Evolutionary conservation across 1,139 yeast genomes (phyloP).

Genomic region (Suhomyces wounanorum): DNA sequence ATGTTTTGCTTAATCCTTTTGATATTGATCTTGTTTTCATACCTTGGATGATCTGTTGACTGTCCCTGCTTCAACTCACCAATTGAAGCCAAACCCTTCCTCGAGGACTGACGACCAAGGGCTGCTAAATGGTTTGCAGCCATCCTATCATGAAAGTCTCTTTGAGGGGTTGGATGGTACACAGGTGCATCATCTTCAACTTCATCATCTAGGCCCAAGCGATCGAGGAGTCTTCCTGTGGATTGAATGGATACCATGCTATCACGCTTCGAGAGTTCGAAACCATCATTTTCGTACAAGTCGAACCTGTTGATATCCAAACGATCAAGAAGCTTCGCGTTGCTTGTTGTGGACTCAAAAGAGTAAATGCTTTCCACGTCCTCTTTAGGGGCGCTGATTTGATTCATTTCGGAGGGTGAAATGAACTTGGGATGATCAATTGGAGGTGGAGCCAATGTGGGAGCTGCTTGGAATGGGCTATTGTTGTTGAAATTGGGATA

Average conservation of each 20-base stretch:
- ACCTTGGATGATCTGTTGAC: neutral
- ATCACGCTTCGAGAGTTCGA: conserved; percentile 24
- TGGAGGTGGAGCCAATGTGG: conserved; percentile 8
- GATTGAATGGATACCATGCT: conserved; percentile 33
- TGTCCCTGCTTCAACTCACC: conserved; percentile 1
- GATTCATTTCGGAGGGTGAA: conserved; percentile 2
- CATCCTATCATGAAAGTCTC: neutral
- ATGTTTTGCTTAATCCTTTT: conserved; percentile 29
- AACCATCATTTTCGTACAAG: conserved; percentile 20
- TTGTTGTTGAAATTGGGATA: neutral
- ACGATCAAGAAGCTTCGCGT: conserved; percentile 45
- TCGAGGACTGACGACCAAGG: conserved; percentile 9
- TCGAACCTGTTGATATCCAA: conserved; percentile 23
- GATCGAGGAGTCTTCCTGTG: conserved; percentile 38
- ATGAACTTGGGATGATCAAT: conserved; percentile 1
- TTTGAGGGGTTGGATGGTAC: neutral
- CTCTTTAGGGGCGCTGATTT: neutral
- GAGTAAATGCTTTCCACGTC: conserved; percentile 43
- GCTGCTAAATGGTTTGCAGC: conserved; percentile 6
- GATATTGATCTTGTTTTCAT: conserved; percentile 17
- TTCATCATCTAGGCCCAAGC: conserved; percentile 31
- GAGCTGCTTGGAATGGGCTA: neutral
- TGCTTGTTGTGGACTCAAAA: conserved; percentile 49
- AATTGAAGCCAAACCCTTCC: conserved; percentile 11
- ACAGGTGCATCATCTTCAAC: conserved; percentile 2